These are phyloP conservation scores for Fusarium sp. DNA, from an alignment of 2,329 filamentous ascomycete genomes.

Conservation along the genomic window DNA sequence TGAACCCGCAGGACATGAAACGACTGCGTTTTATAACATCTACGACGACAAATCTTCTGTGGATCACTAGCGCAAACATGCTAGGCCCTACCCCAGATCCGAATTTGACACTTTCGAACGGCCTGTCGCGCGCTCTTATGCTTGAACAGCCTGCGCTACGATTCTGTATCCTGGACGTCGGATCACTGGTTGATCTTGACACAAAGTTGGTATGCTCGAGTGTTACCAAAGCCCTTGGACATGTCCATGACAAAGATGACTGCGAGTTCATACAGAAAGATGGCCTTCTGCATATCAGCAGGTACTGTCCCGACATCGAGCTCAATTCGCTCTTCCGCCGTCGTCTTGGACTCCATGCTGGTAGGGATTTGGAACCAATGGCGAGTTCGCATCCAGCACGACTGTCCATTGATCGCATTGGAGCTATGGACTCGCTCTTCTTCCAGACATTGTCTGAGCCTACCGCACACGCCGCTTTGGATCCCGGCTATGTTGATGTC, in stretches of 20 bases:
- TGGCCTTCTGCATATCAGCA: not conserved
- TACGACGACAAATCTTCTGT: not conserved
- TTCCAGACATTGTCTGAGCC: not conserved
- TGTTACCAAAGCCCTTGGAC: not conserved
- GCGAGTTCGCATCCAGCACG: not conserved
- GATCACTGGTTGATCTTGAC: not conserved
- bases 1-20: not conserved
- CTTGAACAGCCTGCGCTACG: not conserved
- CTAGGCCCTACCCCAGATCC: not conserved
- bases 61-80: not conserved
- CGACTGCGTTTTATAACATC: not conserved
- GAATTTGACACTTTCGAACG: not conserved
- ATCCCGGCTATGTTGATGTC: not conserved
- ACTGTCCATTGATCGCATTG: not conserved
- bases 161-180: not conserved
- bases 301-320: not conserved
- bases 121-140: not conserved
- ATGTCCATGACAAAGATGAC: not conserved
- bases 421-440: not conserved
- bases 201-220: too few relatives aligned
- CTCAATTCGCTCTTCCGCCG: not conserved
- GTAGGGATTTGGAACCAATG: not conserved
- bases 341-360: not conserved
- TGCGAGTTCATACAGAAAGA: not conserved
- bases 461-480: accelerated